These are phyloP conservation scores for Kalanchoe fedtschenkoi DNA, from an alignment of 164 flowering plant genomes.

Conservation along the genomic window DNA sequence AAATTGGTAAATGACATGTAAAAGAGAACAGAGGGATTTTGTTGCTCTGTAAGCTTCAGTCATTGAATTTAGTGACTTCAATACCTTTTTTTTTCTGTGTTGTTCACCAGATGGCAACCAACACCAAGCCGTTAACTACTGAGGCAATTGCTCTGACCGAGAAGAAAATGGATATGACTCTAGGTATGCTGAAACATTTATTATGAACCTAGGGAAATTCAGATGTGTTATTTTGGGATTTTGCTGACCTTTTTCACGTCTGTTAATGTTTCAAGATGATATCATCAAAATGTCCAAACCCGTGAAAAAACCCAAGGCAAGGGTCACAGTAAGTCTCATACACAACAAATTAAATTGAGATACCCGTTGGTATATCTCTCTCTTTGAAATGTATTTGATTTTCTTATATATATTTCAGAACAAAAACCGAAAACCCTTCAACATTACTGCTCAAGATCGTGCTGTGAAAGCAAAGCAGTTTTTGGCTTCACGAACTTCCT, in stretches of 20 bases:
- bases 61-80: not conserved
- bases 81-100: too few relatives aligned
- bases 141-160: slow-evolving; percentile 83
- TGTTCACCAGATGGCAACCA: slow-evolving; percentile 52
- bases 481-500: slow-evolving; percentile 59
- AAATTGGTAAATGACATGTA: too few relatives aligned
- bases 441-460: slow-evolving; percentile 31
- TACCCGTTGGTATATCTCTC: too few relatives aligned
- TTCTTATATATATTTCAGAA: slow-evolving; percentile 27
- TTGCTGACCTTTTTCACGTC: not conserved
- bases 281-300: slow-evolving; percentile 81
- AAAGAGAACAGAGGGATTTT: too few relatives aligned
- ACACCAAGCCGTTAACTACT: slow-evolving; percentile 42
- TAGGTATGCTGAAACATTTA: slow-evolving; percentile 32
- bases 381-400: not conserved
- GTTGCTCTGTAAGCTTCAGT: too few relatives aligned
- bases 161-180: slow-evolving; percentile 88
- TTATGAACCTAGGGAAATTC: not conserved
- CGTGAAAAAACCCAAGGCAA: slow-evolving; percentile 28
- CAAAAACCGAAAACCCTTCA: slow-evolving; percentile 27
- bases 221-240: not conserved
- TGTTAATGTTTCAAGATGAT: slow-evolving; percentile 38
- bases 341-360: too few relatives aligned
- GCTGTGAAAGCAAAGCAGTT: slow-evolving; percentile 39
- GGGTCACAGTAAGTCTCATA: slow-evolving; percentile 41